Base-by-base conservation (phyloP, 2,329 filamentous ascomycete genomes). In the Fusarium illudens region DNA sequence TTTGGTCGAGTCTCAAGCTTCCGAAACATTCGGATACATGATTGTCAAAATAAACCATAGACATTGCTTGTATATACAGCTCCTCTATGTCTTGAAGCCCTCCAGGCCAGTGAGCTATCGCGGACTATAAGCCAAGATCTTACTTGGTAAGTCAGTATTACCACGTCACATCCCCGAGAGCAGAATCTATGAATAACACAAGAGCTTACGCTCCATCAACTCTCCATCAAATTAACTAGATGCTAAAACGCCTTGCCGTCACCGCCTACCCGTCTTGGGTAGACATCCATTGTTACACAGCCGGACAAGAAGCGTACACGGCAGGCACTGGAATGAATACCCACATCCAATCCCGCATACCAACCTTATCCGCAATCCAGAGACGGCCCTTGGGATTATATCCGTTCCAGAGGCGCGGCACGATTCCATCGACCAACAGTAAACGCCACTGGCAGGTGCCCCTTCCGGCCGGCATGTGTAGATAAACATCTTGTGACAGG, bases 301-400 rank as follows among this genome's bases (percentile, higher is more conserved):
- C 46, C n/a, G 25, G 17, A 17, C 27, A 20, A 15, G 7, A 3
- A 36, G 20, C 33, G 9, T 25, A 30, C 3, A 15, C 6, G 20
- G n/a, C 5, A 6, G 22, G 39, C 27, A 54, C 30, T 69, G 65
- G 65, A 68, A 68, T 69, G 62, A 44, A 63, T 25, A 53, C 34
- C 22, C 27, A 34, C 19, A 52, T 13, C 55, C 25, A 53, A 62
- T 63, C 50, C 58, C 39, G 42, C 36, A 37, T 34, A 9, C 20
- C 34, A 51, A 57, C 36, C 58, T 36, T 25, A 34, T 44, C 37
- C 52, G 11, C 39, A 50, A 37, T 46, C 53, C 20, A 69, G 25
- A 58, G 55, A 59, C 37, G 39, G 42, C 25, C 37, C 39, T n/a
- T 33, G 27, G 1, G 36, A 39, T 20, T 30, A 33, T 33, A 22